A percentile compares a stretch with the other conserved stretches of the same genome.
Conservation (phyloP, 2,329 filamentous ascomycete genomes). For the Alternaria atra region DNA sequence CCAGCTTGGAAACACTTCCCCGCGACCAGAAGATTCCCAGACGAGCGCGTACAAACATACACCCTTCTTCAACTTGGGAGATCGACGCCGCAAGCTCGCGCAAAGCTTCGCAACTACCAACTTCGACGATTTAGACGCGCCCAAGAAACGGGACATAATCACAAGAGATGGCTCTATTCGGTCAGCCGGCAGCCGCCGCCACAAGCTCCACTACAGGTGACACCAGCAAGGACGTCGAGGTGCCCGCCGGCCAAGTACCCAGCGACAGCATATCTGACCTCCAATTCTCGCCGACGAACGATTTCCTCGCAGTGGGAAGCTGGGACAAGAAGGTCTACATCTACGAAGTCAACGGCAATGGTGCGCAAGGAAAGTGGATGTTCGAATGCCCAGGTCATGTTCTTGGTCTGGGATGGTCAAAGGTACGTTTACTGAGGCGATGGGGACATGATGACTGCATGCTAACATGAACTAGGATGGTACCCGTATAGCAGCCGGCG, state of each 20-base stretch:
- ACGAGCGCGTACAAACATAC: constrained; percentile 17
- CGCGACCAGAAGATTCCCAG: not conserved
- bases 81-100: constrained; percentile 26
- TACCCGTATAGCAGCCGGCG: constrained; percentile 83
- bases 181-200: constrained; percentile 61
- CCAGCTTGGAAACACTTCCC: not conserved
- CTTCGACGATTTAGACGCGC: constrained; percentile 8
- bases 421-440: constrained; percentile 64
- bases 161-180: constrained; percentile 68
- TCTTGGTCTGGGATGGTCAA: constrained; percentile 85
- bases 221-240: constrained; percentile 84
- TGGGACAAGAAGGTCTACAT: constrained; percentile 99
- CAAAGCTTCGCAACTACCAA: constrained; percentile 31
- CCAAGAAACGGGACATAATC: constrained; percentile 12
- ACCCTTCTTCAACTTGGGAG: not conserved
- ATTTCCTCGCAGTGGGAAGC: constrained; percentile 88
- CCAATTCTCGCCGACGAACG: constrained; percentile 77
- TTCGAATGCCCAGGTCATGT: constrained; percentile 86
- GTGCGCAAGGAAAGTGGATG: constrained; percentile 83
- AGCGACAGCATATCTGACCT: constrained; percentile 91
- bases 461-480: constrained; percentile 72
- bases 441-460: not conserved
- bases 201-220: constrained; percentile 83
- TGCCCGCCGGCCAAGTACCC: constrained; percentile 72
- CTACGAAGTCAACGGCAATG: constrained; percentile 87